Percentiles rank a stretch among this genome's conserved stretches.
phyloP scores from a whole-genome alignment of 1,139 yeast genomes.

The Martiniozyma asiatica region DNA sequence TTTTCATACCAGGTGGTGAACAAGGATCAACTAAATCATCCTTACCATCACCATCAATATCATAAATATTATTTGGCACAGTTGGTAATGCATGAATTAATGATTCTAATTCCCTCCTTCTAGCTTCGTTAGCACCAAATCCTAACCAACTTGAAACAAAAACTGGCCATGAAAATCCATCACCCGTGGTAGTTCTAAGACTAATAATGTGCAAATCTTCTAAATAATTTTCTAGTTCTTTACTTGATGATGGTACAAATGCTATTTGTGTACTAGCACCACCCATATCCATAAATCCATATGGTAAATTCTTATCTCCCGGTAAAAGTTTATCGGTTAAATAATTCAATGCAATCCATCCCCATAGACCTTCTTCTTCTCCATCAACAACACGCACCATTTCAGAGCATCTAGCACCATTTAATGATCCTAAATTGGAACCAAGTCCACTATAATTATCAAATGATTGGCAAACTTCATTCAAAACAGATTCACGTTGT shows the following conservation, averaged over 20 bases:
- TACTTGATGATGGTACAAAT: constrained; percentile 49
- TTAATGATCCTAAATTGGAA: too few relatives aligned
- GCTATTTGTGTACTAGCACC: constrained; percentile 81
- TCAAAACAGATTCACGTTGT: constrained; percentile 31
- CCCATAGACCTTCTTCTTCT: constrained; percentile 68
- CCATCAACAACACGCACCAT: constrained; percentile 70
- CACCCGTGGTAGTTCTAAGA: constrained; percentile 49
- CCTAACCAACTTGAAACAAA: constrained; percentile 80
- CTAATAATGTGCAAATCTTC: constrained; percentile 52
- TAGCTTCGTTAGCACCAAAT: constrained; percentile 74
- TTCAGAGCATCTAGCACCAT: constrained; percentile 39
- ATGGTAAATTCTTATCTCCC: constrained; percentile 13
- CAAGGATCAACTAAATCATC: constrained; percentile 51
- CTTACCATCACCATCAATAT: constrained; percentile 23
- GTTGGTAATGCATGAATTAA: constrained; percentile 33
- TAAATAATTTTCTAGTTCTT: constrained; percentile 41
- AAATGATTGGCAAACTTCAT: constrained; percentile 40
- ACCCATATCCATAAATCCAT: constrained; percentile 86
- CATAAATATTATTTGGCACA: constrained; percentile 30
- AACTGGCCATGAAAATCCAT: constrained; percentile 52
- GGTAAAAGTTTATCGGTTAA: constrained; percentile 21
- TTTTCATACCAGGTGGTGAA: constrained; percentile 45
- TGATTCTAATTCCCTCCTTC: constrained; percentile 49
- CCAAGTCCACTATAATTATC: constrained; percentile 35
- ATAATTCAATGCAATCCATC: constrained; percentile 70